Percentiles rank a stretch among this genome's conserved stretches.
Conservation (phyloP, 164 flowering plant genomes). For the Vitis amurensis region DNA sequence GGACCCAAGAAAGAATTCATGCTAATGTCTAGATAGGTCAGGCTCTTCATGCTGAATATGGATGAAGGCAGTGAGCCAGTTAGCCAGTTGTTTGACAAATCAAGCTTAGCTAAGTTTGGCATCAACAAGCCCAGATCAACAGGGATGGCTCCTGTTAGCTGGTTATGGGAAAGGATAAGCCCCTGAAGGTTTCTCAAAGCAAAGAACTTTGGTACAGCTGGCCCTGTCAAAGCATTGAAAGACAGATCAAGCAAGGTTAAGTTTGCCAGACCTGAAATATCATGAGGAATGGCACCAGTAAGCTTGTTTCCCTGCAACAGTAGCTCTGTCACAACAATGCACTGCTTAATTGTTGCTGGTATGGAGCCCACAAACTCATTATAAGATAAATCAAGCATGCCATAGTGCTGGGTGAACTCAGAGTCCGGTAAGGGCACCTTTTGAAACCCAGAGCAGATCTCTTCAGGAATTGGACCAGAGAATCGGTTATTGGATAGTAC, state of each 20-base stretch:
- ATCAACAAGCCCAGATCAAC: slow-evolving; percentile 30
- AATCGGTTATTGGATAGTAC: slow-evolving; percentile 11
- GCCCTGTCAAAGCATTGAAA: slow-evolving; percentile 45
- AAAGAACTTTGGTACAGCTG: slow-evolving; percentile 31
- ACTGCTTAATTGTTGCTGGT: slow-evolving; percentile 46
- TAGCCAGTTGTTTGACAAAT: slow-evolving; percentile 45
- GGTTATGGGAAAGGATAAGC: slow-evolving; percentile 52
- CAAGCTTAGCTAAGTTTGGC: slow-evolving; percentile 50
- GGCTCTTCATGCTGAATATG: slow-evolving; percentile 37
- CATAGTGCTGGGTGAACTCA: slow-evolving; percentile 64
- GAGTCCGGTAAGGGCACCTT: slow-evolving; percentile 57
- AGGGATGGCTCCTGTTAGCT: slow-evolving; percentile 46
- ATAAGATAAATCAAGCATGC: slow-evolving; percentile 63
- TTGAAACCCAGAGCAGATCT: slow-evolving; percentile 65
- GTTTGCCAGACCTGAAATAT: slow-evolving; percentile 34
- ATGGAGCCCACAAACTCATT: slow-evolving; percentile 53
- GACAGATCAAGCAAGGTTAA: slow-evolving; percentile 57
- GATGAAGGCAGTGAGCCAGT: slow-evolving; percentile 44
- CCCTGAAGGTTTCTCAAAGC: slow-evolving; percentile 47
- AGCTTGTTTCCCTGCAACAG: slow-evolving; percentile 54
- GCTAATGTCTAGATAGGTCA: slow-evolving; percentile 52
- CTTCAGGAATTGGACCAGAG: slow-evolving; percentile 55
- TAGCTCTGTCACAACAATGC: slow-evolving; percentile 41
- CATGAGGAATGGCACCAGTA: slow-evolving; percentile 52
- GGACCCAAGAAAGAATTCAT: slow-evolving; percentile 46